Evolutionary conservation across 495 filamentous ascomycete genomes (phyloP), one percentile per base, ranked within the genome.

Genomic region (Penicillium coffeae): DNA sequence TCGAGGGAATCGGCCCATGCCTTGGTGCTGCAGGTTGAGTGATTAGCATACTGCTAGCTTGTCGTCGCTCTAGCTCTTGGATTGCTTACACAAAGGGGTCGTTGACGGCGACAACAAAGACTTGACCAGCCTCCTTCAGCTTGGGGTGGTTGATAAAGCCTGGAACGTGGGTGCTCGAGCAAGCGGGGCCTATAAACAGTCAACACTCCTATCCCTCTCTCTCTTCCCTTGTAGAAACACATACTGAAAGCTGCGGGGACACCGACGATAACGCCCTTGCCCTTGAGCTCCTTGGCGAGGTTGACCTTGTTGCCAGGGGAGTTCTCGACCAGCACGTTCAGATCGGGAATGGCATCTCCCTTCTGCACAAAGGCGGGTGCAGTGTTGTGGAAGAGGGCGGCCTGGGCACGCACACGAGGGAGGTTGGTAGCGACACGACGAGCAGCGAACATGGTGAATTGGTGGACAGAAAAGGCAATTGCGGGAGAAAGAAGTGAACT

Each of bases 31-130:
- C 47, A 38, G 20, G 10, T 30, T 38, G 18, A 49, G 8, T 34
- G 21, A 39, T 18, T 22, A 39, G 13, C 12, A 42, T 47, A 9
- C 15, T 39, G 20, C 15, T 21, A 40, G 10, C n/a, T 21, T 18
- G 16, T 1, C 1, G 16, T 8, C 16, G 19, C 34, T 14, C 42
- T 5, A 36, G 27, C 40, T 15, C 15, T 22, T 8, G 1, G 36
- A 10, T 10, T 2, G 14, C 87, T 73, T 79, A 94, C 83, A 96
- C 93, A 68, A 97, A 96, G 21, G 90, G 81, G 65, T 98, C 93
- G 70, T 98, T 98, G 64, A 96, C 90, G 19, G 84, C 78, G 42
- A 98, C 84, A 20, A 96, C 89, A 52, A 92, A 94, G 34, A 92
- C 86, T 39, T 81, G 62, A 41, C 92, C 89, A 10, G 85, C 89